Base-by-base conservation (phyloP, 2,329 filamentous ascomycete species). In the Alternaria ventricosa region DNA sequence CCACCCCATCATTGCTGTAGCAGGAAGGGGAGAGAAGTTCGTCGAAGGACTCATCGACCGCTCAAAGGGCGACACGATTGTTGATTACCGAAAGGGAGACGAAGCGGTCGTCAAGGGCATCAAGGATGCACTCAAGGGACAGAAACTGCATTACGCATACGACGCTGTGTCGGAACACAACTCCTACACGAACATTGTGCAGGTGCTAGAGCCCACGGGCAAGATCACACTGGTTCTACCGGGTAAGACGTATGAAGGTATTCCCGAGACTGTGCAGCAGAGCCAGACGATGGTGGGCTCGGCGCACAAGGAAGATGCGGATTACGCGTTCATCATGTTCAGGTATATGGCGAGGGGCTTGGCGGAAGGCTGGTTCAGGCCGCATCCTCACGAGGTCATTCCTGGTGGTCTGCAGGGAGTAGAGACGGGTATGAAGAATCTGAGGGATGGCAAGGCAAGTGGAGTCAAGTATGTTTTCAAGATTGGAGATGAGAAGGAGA, bases 391-490 rank as follows among this genome's bases (percentile, higher is more conserved):
- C 47, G 85, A 88, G 74, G 80, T 89, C 12, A 75, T 88, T 1
- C 78, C 82, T 0, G 86, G 87, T 3, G 88, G 88, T 0, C 69
- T 90, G 55, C 80, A 74, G 5, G 87, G 88, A 1, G 75, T 90
- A 3, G 79, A 88, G 70, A 78, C 72, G 33, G 88, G 80, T 0
- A 71, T 91, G 76, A 75, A 77, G 67, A 85, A 87, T 65, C 74
- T 92, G 72, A 87, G 84, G 73, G 83, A 82, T 27, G 89, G 89
- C 0, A 88, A 87, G 76, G 88, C 86, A 22, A 89, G 86, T 70
- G 89, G 84, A 1, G 82, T 87, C 1, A 92, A 92, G 79, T 91
- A 89, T 80, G 85, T 91, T 0, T 87, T 88, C 70, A 81, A 80
- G 65, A 84, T 88, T 75, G 82, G 68, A 9, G 85, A 88, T 41